Conservation (phyloP, 2,329 filamentous ascomycete genomes). For the Paracoccidioides lutzii region DNA sequence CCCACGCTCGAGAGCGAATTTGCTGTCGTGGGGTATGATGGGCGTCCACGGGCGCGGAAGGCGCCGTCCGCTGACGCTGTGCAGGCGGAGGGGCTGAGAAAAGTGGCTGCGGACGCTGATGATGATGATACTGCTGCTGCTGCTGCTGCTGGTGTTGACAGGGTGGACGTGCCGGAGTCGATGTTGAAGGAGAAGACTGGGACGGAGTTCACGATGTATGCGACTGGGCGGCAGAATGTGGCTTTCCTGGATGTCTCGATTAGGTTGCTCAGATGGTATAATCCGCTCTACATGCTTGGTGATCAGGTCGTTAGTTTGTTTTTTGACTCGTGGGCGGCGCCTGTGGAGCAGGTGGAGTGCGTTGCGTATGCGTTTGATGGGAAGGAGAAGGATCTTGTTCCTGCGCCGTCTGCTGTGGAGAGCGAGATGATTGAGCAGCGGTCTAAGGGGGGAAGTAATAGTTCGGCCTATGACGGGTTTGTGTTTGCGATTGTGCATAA, state of each 20-base stretch:
- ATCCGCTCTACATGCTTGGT: slow-evolving; percentile 54
- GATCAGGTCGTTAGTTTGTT: slow-evolving; percentile 64
- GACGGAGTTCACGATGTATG: slow-evolving; percentile 77
- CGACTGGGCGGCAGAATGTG: slow-evolving; percentile 81
- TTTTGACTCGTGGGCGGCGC: slow-evolving; percentile 59
- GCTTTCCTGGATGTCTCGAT: slow-evolving; percentile 82
- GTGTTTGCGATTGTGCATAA: slow-evolving; percentile 96
- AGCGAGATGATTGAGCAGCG: slow-evolving; percentile 50
- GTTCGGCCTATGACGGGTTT: slow-evolving; percentile 68
- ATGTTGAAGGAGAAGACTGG: slow-evolving; percentile 76
- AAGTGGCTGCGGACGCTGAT: slow-evolving; percentile 23
- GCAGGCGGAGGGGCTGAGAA: slow-evolving; percentile 29
- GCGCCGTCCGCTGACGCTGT: slow-evolving; percentile 35
- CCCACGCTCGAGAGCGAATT: slow-evolving; percentile 67
- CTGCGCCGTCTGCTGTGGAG: slow-evolving; percentile 46
- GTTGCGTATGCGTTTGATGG: slow-evolving; percentile 83
- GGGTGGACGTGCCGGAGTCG: slow-evolving; percentile 31
- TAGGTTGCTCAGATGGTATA: slow-evolving; percentile 72
- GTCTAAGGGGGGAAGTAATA: slow-evolving; percentile 31
- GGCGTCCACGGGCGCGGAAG: slow-evolving; percentile 31
- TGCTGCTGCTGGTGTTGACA: slow-evolving; percentile 4
- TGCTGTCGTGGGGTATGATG: slow-evolving; percentile 68
- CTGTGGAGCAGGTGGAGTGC: slow-evolving; percentile 62
- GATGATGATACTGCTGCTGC: slow-evolving; percentile 26
- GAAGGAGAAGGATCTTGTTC: slow-evolving; percentile 68